Conservation (phyloP, 129 eudicot species). For the Arctium lappa region DNA sequence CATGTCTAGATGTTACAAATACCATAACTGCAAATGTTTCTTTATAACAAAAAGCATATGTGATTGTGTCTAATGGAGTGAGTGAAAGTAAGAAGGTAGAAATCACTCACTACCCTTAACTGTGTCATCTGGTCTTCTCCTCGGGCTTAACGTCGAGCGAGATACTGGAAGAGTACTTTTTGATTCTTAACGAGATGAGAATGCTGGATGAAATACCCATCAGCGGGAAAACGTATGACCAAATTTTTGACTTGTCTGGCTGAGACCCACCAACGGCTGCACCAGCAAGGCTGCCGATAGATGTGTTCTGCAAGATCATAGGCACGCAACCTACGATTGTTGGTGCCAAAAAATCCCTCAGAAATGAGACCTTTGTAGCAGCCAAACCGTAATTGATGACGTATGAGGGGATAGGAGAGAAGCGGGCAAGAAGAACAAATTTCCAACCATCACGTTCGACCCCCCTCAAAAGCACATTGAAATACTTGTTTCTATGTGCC, state of each 20-base stretch:
- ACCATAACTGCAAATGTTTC: conserved; percentile 7
- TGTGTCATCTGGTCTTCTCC: conserved; percentile 11
- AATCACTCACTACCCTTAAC: background rate
- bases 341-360: conserved; percentile 79
- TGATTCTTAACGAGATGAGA: conserved; percentile 80
- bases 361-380: conserved; percentile 70
- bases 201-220: conserved; percentile 74
- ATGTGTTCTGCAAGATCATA: conserved; percentile 93
- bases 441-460: conserved; percentile 94
- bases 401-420: conserved; percentile 94
- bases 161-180: conserved; percentile 56
- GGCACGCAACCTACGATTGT: conserved; percentile 91
- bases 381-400: conserved; percentile 87
- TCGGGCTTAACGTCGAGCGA: conserved; percentile 18
- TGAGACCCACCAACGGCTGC: conserved; percentile 76
- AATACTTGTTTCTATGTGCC: conserved; percentile 73
- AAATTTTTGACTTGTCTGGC: conserved; percentile 48
- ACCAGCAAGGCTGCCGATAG: conserved; percentile 93
- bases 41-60: background rate
- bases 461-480: conserved; percentile 69
- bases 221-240: conserved; percentile 86
- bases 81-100: background rate
- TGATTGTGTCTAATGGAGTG: background rate
- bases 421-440: conserved; percentile 94
- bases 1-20: background rate